These are phyloP conservation scores for Magnusiomyces clavatus DNA, from an alignment of 1,139 yeast genomes.

Conservation along the genomic window DNA sequence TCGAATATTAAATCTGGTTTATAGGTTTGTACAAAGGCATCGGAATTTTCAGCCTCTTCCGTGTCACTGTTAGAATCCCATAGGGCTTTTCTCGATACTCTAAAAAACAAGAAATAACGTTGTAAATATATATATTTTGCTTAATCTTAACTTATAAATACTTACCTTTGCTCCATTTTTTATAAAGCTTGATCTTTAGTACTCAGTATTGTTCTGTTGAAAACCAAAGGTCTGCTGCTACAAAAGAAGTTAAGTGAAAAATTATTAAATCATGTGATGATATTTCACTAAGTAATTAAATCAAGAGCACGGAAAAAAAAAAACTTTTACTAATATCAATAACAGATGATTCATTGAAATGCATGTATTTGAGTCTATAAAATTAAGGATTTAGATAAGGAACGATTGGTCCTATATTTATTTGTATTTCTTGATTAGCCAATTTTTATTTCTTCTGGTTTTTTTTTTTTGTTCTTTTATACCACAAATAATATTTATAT, in stretches of 20 bases:
- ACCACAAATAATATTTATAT: neutral
- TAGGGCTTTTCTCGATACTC: constrained; percentile 18
- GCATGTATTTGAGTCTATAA: neutral
- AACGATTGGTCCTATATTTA: neutral
- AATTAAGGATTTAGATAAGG: neutral
- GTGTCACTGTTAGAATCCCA: constrained; percentile 10
- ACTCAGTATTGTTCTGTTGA: too few species aligned
- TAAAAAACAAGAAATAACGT: constrained; percentile 1
- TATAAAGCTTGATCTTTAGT: too few species aligned
- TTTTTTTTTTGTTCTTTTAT: neutral
- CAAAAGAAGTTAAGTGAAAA: neutral
- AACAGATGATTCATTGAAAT: neutral
- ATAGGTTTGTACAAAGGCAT: constrained; percentile 7
- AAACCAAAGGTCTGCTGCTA: too few species aligned
- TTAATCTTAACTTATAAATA: constrained; percentile 1
- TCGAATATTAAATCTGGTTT: constrained; percentile 21
- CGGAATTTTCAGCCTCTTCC: constrained; percentile 10
- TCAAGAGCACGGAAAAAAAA: neutral
- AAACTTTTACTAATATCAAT: neutral
- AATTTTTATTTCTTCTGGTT: neutral
- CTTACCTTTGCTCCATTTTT: neutral
- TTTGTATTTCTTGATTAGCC: neutral
- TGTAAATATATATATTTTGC: neutral
- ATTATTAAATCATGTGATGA: neutral
- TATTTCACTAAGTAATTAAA: neutral